Evolutionary conservation across 768 basidiomycete species (phyloP).

Genomic region (Lactarius sp.): DNA sequence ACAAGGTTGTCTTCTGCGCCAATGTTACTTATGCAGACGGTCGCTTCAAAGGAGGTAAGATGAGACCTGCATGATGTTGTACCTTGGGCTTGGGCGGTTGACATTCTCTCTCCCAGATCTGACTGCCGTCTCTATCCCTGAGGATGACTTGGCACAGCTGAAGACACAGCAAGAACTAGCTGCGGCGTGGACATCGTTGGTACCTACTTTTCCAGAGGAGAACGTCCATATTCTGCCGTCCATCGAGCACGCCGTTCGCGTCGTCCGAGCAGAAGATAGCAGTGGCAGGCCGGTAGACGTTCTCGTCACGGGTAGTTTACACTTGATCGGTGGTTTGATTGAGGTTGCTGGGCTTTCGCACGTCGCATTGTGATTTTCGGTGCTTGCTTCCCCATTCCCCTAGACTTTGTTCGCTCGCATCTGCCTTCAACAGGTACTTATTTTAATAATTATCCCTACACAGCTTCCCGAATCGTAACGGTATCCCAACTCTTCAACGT

Average conservation of each 20-base stretch:
- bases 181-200: conserved; percentile 61
- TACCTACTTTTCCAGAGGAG: conserved; percentile 54
- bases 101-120: conserved; percentile 53
- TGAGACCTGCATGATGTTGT: conserved; percentile 1
- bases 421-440: conserved; percentile 37
- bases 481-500: not conserved
- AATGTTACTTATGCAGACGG: conserved; percentile 94
- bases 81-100: not conserved
- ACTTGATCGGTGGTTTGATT: conserved; percentile 89
- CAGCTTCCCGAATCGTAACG: not conserved
- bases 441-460: not conserved
- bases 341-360: conserved; percentile 84
- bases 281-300: conserved; percentile 43
- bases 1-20: conserved; percentile 89
- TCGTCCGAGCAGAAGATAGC: conserved; percentile 44
- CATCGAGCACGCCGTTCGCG: conserved; percentile 81
- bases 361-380: conserved; percentile 46
- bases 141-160: conserved; percentile 57
- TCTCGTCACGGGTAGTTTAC: conserved; percentile 90
- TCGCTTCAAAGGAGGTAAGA: conserved; percentile 81
- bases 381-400: not conserved
- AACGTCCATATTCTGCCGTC: conserved; percentile 78
- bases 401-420: conserved; percentile 1
- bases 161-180: conserved; percentile 74
- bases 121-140: conserved; percentile 59